phyloP scores from a whole-genome alignment of 495 filamentous ascomycete species.

The Neurospora sp. region DNA sequence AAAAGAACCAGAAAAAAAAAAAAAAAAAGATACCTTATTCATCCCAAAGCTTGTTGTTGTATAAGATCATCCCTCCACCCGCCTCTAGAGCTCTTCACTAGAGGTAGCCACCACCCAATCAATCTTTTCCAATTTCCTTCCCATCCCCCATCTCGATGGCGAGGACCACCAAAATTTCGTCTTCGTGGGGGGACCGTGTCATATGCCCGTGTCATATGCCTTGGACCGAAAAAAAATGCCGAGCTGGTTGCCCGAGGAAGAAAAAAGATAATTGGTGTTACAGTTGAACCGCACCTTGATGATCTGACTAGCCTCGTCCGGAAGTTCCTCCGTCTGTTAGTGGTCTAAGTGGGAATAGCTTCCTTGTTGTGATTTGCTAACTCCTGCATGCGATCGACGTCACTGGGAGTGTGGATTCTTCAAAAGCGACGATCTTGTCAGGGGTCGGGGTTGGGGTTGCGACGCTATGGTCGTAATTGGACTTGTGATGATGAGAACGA shows the following conservation, averaged over 20 bases:
- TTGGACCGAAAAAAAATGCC: neutral
- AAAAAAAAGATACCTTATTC: neutral
- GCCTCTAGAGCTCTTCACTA: neutral
- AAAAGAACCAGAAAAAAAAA: neutral
- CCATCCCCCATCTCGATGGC: neutral
- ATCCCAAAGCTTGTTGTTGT: neutral
- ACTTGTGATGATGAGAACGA: neutral
- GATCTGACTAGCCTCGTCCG: neutral
- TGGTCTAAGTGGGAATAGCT: neutral
- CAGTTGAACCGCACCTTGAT: neutral
- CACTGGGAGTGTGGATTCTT: neutral
- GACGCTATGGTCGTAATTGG: neutral
- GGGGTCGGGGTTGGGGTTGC: neutral
- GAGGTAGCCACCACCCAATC: neutral
- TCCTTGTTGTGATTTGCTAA: neutral
- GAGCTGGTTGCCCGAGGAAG: neutral
- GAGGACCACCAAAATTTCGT: neutral
- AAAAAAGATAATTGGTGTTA: neutral
- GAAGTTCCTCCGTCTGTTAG: neutral
- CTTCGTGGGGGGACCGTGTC: neutral
- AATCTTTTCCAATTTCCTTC: neutral
- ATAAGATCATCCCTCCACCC: neutral
- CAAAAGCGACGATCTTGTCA: too few species aligned
- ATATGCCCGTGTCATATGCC: neutral
- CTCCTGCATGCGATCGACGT: neutral